Conservation (phyloP, 2,329 filamentous ascomycete species). For the Neospermospora avenae region DNA sequence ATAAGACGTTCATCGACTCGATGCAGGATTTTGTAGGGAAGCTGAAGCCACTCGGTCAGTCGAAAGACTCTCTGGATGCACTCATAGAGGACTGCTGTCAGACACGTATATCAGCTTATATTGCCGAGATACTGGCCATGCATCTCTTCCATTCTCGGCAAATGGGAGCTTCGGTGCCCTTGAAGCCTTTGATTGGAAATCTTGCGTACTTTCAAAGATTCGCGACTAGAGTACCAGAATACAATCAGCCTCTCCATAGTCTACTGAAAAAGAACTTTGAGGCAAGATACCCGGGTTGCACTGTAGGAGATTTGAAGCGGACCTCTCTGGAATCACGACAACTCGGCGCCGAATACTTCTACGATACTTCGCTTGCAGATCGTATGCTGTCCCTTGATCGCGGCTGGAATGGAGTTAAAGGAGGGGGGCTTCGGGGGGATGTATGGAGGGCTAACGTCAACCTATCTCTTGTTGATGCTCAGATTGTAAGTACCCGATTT, state of each 20-base stretch:
- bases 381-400: conserved; percentile 74
- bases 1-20: conserved; percentile 68
- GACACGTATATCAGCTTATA: conserved; percentile 72
- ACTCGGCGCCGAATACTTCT: conserved; percentile 78
- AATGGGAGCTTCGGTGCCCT: conserved; percentile 62
- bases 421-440: conserved; percentile 76
- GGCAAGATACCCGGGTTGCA: conserved; percentile 69
- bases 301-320: conserved; percentile 76
- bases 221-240: conserved; percentile 73
- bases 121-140: conserved; percentile 87
- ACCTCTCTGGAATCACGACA: conserved; percentile 62
- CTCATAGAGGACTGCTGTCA: conserved; percentile 45
- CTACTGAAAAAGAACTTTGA: conserved; percentile 85
- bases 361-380: conserved; percentile 72
- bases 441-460: conserved; percentile 87
- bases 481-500: conserved; percentile 59
- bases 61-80: conserved; percentile 42
- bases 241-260: conserved; percentile 82
- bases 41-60: conserved; percentile 50
- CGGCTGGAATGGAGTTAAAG: conserved; percentile 67
- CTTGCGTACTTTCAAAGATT: conserved; percentile 77
- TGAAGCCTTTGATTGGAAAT: conserved; percentile 69
- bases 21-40: conserved; percentile 67
- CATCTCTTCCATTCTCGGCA: conserved; percentile 85
- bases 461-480: conserved; percentile 85